Evolutionary conservation across 768 basidiomycete species (phyloP), one percentile per base, ranked within the genome.

Genomic region (Pleurotus eryngii): DNA sequence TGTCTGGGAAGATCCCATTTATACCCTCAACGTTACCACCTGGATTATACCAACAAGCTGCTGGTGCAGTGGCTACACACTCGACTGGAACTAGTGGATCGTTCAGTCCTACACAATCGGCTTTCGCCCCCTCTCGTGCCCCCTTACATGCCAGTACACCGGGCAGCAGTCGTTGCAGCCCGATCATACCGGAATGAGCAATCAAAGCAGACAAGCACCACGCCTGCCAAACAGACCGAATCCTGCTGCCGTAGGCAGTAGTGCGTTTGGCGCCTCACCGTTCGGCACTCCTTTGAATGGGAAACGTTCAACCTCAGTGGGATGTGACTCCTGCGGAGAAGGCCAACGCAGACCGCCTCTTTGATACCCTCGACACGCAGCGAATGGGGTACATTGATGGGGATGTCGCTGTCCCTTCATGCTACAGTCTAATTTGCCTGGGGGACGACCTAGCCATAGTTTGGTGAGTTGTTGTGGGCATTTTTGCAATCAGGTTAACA

Each of bases 371-470:
- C 39, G 97, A 99, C 69, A 70, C 79, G 14, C 79, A 81, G 60
- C 85, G 81, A 61, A 80, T 74, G 58, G 95, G 94, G 0, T 91
- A 79, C 66, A 89, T 98, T 17, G 94, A 95, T 67, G 95, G 95
- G 6, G 93, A 96, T 58, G 85, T 92, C 35, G 97, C 94, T 6
- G 97, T 97, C 4, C 93, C 3, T 98, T 98, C 72, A 90, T 99
- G 88, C 69, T 96, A 58, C 87, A 94, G 71, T 95, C 93, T 30
- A 86, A 90, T 46, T 74, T 99, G 46, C 80, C 86, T 1, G 90
- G 91, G 91, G 59, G 87, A 88, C 24, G 79, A 82, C 22, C 79
- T 99, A n/a, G 97, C 97, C 3, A 87, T 83, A 64, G 77, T 99
- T 49, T 99, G 97, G 96, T 96, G 65, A 51, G 87, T 76, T 18